phyloP scores from a whole-genome alignment of 108 stramenopile species.

The Cyclotella cryptica region DNA sequence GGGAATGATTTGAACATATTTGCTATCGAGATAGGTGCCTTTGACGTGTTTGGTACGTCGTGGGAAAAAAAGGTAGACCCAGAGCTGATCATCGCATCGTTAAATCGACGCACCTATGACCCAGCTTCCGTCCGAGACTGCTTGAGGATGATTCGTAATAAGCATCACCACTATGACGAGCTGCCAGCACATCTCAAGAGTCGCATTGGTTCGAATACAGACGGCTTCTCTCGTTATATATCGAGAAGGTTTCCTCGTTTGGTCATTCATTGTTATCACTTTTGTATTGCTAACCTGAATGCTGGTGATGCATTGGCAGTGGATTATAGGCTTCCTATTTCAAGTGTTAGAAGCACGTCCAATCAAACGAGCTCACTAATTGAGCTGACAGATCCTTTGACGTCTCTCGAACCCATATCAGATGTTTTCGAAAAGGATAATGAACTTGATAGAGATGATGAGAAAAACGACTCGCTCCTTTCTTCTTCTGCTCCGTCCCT shows the following conservation, averaged over 20 bases:
- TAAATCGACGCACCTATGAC: slow-evolving; percentile 91
- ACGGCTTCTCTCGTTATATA: slow-evolving; percentile 82
- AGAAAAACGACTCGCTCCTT: not conserved
- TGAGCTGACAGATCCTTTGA: slow-evolving; percentile 8
- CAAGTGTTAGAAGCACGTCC: not conserved
- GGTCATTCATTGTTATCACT: slow-evolving; percentile 89
- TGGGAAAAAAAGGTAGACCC: slow-evolving; percentile 89
- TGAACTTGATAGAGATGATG: not conserved
- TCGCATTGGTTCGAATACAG: slow-evolving; percentile 58
- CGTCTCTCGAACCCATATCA: not conserved
- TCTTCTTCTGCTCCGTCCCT: not conserved
- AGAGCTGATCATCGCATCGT: slow-evolving; percentile 81
- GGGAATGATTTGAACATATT: slow-evolving; percentile 46
- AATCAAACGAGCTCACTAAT: not conserved
- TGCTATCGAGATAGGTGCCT: slow-evolving; percentile 83
- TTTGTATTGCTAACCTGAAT: slow-evolving; percentile 58
- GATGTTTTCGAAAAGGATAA: slow-evolving; percentile 15
- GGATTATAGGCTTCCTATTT: slow-evolving; percentile 61
- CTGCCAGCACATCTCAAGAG: slow-evolving; percentile 71
- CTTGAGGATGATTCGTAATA: slow-evolving; percentile 93
- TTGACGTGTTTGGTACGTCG: slow-evolving; percentile 80
- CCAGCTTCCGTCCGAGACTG: slow-evolving; percentile 89
- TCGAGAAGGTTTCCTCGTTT: slow-evolving; percentile 82
- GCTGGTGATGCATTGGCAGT: slow-evolving; percentile 62
- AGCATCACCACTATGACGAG: slow-evolving; percentile 95